Evolutionary conservation across 2,329 filamentous ascomycete species (phyloP), one percentile per base, ranked within the genome.

Genomic region (Eutypella sp.): DNA sequence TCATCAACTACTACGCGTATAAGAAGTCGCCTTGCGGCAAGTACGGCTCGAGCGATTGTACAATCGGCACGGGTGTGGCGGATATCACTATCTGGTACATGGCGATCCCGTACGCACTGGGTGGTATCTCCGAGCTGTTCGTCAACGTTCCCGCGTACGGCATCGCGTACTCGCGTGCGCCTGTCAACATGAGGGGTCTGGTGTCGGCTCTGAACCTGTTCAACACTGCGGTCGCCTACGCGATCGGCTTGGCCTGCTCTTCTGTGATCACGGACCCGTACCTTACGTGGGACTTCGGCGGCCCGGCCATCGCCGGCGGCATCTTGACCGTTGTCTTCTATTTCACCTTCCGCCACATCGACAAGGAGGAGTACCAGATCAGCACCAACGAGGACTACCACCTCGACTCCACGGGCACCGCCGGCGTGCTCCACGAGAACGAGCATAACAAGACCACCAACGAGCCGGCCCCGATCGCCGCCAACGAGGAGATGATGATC

Each of bases 21-120:
- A 49, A 69, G 54, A 13, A 61, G 52, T 70, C 67, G 3, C 69
- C 69, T 4, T 72, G 69, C 52, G 69, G 69, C 24, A 48, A 69
- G 34, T 64, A 60, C 51, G 71, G 68, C 29, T 69, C 68, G 5
- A 62, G 46, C 47, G 53, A 69, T 50, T 70, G 65, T 55, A 42
- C 22, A 1, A 47, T 64, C 27, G 68, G 65, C 23, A 53, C 48
- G 1, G 64, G 66, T 34, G 68, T 71, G 9, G 67, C 69, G 0
- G 54, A 59, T 40, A 72, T 79, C 46, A 75, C 69, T 36, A 73
- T 76, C 39, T 79, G 83, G 67, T 82, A 74, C 62, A 71, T 84
- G 56, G 76, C 73, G 2, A 66, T 81, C 6, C 68, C 71, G 5
- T 79, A 74, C 51, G 74, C 79, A 5, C 59, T 68, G 1, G 61